Percentiles rank a stretch among this genome's conserved stretches.
phyloP scores from a whole-genome alignment of 345 rosid species.

The Heritiera fomes region DNA sequence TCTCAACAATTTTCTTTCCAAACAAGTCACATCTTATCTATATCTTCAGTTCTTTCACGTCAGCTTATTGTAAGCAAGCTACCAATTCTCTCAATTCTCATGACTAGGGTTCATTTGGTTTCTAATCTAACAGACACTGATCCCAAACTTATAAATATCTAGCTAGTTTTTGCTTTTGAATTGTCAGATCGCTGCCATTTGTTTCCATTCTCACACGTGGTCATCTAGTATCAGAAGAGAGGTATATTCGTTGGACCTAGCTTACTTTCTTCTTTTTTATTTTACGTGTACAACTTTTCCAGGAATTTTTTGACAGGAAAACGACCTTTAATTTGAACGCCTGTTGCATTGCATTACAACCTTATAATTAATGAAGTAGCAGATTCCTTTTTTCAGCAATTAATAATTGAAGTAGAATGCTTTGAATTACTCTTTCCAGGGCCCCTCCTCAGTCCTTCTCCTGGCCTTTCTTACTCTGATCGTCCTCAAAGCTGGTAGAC shows the following conservation, averaged over 20 bases:
- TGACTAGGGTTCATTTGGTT: too few species aligned
- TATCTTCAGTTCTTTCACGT: background rate
- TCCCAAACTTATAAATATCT: too few species aligned
- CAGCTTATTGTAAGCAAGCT: background rate
- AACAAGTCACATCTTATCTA: too few species aligned
- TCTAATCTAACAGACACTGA: too few species aligned
- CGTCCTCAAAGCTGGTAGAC: background rate
- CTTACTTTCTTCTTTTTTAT: background rate
- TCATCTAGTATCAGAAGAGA: background rate
- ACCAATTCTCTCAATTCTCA: too few species aligned
- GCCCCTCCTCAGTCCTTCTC: background rate
- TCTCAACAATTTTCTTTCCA: background rate
- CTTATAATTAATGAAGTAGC: background rate
- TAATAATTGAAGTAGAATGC: background rate
- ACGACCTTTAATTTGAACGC: background rate
- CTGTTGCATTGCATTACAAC: background rate
- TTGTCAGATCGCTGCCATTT: too few species aligned
- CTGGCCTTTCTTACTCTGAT: background rate
- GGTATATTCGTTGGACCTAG: background rate
- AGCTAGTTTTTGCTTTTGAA: too few species aligned
- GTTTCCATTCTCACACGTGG: background rate
- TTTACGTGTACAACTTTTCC: constrained; percentile 7
- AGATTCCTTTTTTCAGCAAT: too few species aligned
- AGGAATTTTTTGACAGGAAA: background rate
- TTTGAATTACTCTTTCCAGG: background rate